Evolutionary conservation across 352 stramenopile genomes (phyloP), one percentile per base, ranked within the genome.

Genomic region (Phytopythium mirpurense): DNA sequence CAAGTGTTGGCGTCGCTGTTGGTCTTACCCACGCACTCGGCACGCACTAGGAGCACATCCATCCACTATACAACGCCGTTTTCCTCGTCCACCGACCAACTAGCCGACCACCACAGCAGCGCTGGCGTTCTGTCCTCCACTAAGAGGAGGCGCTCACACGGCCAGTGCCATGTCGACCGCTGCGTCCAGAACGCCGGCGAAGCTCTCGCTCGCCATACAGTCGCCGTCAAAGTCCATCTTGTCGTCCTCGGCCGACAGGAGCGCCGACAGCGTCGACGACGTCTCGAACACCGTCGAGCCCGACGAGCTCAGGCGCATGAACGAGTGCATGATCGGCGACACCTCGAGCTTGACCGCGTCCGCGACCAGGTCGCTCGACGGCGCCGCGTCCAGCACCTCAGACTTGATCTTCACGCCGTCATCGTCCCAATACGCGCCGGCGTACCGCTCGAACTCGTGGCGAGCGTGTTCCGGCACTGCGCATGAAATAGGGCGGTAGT

Each of bases 241-340:
- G 10, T 6, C 21, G 31, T 52, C 45, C 16, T 38, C 19, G 29
- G n/a, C 45, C 29, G 23, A 38, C n/a, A 41, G 19, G 3, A 52
- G 31, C 31, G 45, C 45, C 45, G 45, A 41, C 29, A 52, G n/a
- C 34, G 15, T n/a, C 26, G 29, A 31, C 9, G 23, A 14, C 23
- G 41, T 14, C 10, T 47, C 41, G 15, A 47, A 32, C 9, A 12
- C 11, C 3, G 41, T 4, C 41, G 23, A 47, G 4, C 26, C 21
- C 29, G 29, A 10, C 27, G 23, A 27, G 29, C 45, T 18, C 5
- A 38, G 19, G 31, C 16, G 31, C 19, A 32, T 24, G 31, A 41
- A 41, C 45, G 45, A 41, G 31, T 52, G n/a, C 45, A 38, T 27
- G 29, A 52, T 29, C 45, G 26, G 45, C 16, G 19, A 41, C 16